Evolutionary conservation across 2,329 filamentous ascomycete species (phyloP).

Genomic region (Annulohypoxylon truncatum): DNA sequence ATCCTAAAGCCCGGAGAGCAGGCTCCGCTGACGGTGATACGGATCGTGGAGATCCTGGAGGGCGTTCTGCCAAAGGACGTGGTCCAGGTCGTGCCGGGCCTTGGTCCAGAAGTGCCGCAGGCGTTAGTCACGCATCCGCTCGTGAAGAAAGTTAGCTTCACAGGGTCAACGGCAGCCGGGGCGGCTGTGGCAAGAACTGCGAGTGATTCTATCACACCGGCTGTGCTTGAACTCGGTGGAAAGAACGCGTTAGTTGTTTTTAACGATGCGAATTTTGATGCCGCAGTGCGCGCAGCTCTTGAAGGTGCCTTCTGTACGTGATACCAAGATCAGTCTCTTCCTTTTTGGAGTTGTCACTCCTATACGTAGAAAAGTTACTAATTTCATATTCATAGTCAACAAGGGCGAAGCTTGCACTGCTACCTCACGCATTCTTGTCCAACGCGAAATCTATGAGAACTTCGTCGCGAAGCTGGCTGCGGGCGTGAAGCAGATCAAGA

Average conservation of each 20-base stretch:
- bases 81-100: constrained; percentile 77
- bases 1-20: constrained; percentile 74
- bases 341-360: neutral
- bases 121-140: constrained; percentile 80
- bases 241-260: constrained; percentile 84
- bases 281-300: constrained; percentile 80
- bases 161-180: constrained; percentile 69
- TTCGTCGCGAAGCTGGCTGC: constrained; percentile 77
- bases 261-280: constrained; percentile 78
- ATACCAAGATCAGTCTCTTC: neutral
- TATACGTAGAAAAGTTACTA: neutral
- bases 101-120: constrained; percentile 80
- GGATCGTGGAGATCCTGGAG: constrained; percentile 74
- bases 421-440: constrained; percentile 83
- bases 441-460: constrained; percentile 85
- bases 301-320: constrained; percentile 65
- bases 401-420: constrained; percentile 75
- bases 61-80: constrained; percentile 82
- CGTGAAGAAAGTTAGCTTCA: constrained; percentile 84
- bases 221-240: constrained; percentile 80
- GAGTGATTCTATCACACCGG: constrained; percentile 80
- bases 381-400: constrained; percentile 55
- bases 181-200: constrained; percentile 70
- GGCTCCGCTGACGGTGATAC: constrained; percentile 71
- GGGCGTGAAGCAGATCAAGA: constrained; percentile 68